Base-by-base conservation (phyloP, 768 basidiomycete genomes). In the Amanita fuliginea region DNA sequence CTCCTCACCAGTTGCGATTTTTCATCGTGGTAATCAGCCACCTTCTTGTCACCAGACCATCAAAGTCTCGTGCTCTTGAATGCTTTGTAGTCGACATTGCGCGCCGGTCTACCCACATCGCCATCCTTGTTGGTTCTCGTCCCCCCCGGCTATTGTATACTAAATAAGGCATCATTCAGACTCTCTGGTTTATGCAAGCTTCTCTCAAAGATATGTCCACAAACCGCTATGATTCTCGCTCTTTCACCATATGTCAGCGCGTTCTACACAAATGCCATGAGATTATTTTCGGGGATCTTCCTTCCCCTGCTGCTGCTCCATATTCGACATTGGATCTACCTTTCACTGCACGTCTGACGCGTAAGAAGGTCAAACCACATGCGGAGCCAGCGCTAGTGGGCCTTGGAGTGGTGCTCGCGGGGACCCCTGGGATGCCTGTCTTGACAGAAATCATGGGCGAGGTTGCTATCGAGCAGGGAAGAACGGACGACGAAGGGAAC, bases 111-210 rank as follows among this genome's bases (percentile, higher is more conserved):
- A 93, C 94, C 0, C 96, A 98, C 64, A 80, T 97, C 46, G 91
- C 93, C 48, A 86, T 99, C 77, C 78, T 94, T 54, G 95, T 96
- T 60, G 66, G 94, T 81, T 51, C 52, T 32, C 51, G 46, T 61
- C 55, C 42, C 55, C 42, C 55, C 49, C 34, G 24, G 26, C 49
- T 39, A 16, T 14, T 14, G 13, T 28, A 4, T 19, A 5, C 47
- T 37, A 22, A 46, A 33, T 22, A 32, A 32, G 53, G 39, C 16
- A 26, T 54, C 53, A 10, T 47, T 47, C 58, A 94, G 92, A 97
- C 96, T 0, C 68, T 99, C 40, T 98, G 95, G 93, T 96, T 94
- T 67, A 94, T 98, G 86, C 96, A 98, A 77, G 90, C 95, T 13
- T 81, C 87, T 22, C 73, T 99, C 16, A 80, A 78, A 51, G 96